Conservation (phyloP, 441 rosid genomes). For the Pelargonium australe region DNA sequence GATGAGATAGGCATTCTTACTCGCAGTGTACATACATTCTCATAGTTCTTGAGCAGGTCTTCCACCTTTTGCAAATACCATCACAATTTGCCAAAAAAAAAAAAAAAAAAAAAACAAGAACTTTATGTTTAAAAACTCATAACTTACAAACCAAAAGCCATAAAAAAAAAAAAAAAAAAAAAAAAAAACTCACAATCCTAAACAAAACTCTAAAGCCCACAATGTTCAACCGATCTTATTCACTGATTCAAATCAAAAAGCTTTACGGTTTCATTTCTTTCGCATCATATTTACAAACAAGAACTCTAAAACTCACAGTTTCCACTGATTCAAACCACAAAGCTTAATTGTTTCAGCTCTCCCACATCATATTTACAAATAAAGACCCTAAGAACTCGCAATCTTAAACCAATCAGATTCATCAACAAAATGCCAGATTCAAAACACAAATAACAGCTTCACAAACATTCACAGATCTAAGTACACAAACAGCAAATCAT, state of each 20-base stretch:
- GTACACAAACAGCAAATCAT: not conserved
- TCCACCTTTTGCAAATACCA: constrained; percentile 47
- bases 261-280: not conserved
- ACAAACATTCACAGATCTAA: not conserved
- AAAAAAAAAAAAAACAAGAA: too few relatives aligned
- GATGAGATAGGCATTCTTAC: constrained; percentile 90
- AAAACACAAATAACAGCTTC: too few relatives aligned
- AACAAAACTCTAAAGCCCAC: too few relatives aligned
- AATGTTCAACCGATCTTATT: too few relatives aligned
- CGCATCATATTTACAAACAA: not conserved
- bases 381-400: not conserved
- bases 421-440: not conserved
- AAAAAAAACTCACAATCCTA: too few relatives aligned
- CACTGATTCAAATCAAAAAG: not conserved
- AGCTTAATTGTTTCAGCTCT: not conserved
- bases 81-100: constrained; percentile 5
- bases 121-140: too few relatives aligned
- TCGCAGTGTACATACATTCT: constrained; percentile 75
- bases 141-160: too few relatives aligned
- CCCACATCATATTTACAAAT: not conserved
- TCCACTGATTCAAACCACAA: too few relatives aligned
- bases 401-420: not conserved
- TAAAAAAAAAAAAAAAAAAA: too few relatives aligned
- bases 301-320: too few relatives aligned
- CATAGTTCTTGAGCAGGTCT: constrained; percentile 72